Evolutionary conservation across 257 asterid species (phyloP), one percentile per base, ranked within the genome.

Genomic region (Petunia axillaris): DNA sequence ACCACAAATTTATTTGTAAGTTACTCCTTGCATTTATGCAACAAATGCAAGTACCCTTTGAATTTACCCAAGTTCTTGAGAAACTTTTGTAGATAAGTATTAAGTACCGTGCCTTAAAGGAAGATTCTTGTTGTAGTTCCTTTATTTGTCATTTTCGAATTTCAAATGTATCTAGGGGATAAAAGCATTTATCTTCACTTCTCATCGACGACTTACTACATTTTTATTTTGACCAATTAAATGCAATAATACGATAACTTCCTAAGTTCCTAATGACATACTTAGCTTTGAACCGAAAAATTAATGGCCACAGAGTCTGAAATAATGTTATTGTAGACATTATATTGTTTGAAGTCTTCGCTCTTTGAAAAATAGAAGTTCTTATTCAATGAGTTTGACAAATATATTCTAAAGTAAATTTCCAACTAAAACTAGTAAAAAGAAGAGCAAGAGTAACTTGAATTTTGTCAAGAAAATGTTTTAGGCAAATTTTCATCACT

Each of bases 41-140:
- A 70, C 3, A 70, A 70, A 70, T 70, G 40, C 43, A n/a, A 70
- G 25, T 48, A 25, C 11, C 25, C 60, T 48, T 71, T 48, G 50
- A 71, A 71, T 25, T 25, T 25, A 25, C 60, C 0, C 2, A 71
- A 48, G 60, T 71, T 70, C 36, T 65, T 66, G 41, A 66, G 6
- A 15, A 66, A 66, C 54, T 15, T 67, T 67, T 44, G 38, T 13
- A 41, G 38, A 67, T 54, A 25, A 25, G 25, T 25, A 25, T 25
- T 25, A 25, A 71, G n/a, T 71, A 71, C 44, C 35, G 77, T 48
- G 77, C 60, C 25, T 71, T 71, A 25, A 71, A 71, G 60, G 60
- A 48, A 71, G 60, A 46, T 10, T 71, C 77, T 44, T 48, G 44
- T 48, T 4, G 4, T 68, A 40, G 41, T 68, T 8, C 58, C 38